Conservation (phyloP, 192 early-diverging fungal genomes). For the Linnemannia schmuckeri region DNA sequence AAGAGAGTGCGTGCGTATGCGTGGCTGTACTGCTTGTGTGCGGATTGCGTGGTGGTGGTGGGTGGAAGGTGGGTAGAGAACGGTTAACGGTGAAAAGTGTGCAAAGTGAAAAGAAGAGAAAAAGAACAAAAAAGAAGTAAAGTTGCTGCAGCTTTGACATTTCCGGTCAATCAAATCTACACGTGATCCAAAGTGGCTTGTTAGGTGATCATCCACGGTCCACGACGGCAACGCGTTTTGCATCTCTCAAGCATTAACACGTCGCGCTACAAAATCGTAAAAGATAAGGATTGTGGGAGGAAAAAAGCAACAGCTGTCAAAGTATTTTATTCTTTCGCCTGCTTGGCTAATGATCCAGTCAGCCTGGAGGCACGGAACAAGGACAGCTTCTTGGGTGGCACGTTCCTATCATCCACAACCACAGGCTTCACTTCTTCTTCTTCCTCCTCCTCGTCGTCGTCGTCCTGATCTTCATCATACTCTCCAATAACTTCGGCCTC, state of each 20-base stretch:
- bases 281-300: too few relatives aligned
- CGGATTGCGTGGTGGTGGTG: not conserved
- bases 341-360: slow-evolving; percentile 44
- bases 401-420: slow-evolving; percentile 35
- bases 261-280: not conserved
- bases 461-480: not conserved
- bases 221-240: not conserved
- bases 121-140: slow-evolving; percentile 11
- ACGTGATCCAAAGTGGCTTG: not conserved
- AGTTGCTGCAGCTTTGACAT: not conserved
- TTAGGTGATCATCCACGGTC: not conserved
- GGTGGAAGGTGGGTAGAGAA: not conserved
- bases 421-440: not conserved
- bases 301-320: not conserved
- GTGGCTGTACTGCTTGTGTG: not conserved
- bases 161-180: not conserved
- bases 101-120: not conserved
- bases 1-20: not conserved
- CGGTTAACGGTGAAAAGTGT: not conserved
- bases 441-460: slow-evolving; percentile 2
- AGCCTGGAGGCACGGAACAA: slow-evolving; percentile 48
- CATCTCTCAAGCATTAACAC: not conserved
- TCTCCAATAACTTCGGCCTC: slow-evolving; percentile 12
- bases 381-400: slow-evolving; percentile 47
- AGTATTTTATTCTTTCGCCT: not conserved